These are phyloP conservation scores for Haematococcus sp. DNA, from an alignment of 139 green algal species.

Conservation along the genomic window DNA sequence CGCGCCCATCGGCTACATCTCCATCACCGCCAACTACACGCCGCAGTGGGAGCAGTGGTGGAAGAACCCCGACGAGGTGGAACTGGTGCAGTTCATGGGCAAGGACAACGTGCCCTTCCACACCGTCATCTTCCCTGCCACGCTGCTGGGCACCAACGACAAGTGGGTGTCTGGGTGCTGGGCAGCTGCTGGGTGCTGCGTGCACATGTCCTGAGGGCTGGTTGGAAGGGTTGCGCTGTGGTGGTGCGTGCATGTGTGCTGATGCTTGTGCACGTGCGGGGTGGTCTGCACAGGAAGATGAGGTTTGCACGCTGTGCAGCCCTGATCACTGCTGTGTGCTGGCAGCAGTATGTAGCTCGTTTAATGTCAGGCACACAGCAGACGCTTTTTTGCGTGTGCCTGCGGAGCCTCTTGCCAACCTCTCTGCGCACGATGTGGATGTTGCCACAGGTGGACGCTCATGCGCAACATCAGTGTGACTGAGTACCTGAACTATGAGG, in stretches of 20 bases:
- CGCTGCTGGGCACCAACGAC: constrained; percentile 64
- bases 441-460: constrained; percentile 97
- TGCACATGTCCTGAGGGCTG: background rate
- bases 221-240: background rate
- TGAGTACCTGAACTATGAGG: constrained; percentile 99
- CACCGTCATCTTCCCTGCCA: constrained; percentile 97
- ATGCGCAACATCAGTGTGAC: constrained; percentile 95
- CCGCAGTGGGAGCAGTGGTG: constrained; percentile 87
- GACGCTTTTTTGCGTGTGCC: too few relatives aligned
- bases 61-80: constrained; percentile 89
- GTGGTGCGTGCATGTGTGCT: background rate
- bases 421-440: too few relatives aligned
- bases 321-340: background rate
- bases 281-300: background rate
- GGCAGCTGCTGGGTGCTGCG: background rate
- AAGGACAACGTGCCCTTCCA: constrained; percentile 99
- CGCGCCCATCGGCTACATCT: constrained; percentile 96
- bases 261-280: background rate
- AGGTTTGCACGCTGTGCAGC: background rate
- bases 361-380: too few relatives aligned
- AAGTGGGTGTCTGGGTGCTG: background rate
- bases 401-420: background rate
- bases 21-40: constrained; percentile 94
- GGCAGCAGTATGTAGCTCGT: too few relatives aligned
- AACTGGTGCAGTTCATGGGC: constrained; percentile 99